Evolutionary conservation across 2,329 filamentous ascomycete species (phyloP).

Genomic region (Eutypa lata): DNA sequence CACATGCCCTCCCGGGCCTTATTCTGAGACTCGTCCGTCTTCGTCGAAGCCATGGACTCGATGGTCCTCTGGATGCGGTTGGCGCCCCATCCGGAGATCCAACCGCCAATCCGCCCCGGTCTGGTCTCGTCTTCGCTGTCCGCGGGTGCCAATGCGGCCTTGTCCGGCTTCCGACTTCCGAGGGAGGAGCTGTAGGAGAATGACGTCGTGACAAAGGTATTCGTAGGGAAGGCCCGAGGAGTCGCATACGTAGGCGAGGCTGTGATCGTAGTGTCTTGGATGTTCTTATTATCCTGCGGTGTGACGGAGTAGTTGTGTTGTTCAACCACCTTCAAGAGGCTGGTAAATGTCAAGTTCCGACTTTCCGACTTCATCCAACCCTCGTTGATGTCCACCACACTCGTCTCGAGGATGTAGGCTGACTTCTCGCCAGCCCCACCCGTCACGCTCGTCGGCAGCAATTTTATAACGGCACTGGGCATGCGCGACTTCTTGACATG

Average conservation of each 20-base stretch:
- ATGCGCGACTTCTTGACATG: constrained; percentile 80
- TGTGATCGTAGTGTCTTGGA: constrained; percentile 20
- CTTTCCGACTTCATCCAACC: constrained; percentile 83
- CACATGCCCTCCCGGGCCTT: constrained; percentile 84
- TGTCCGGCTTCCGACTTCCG: constrained; percentile 63
- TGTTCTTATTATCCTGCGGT: constrained; percentile 31
- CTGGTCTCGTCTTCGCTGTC: constrained; percentile 38
- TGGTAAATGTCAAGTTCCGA: constrained; percentile 77
- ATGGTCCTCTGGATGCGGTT: constrained; percentile 75
- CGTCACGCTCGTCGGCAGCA: constrained; percentile 68
- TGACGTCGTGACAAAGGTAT: constrained; percentile 69
- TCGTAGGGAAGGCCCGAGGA: constrained; percentile 22
- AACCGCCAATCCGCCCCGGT: constrained; percentile 34
- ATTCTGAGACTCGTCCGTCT: constrained; percentile 73
- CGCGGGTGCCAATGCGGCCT: constrained; percentile 36
- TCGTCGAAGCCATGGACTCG: constrained; percentile 72
- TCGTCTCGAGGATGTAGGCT: constrained; percentile 77
- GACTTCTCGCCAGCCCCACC: constrained; percentile 68
- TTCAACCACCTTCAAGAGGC: constrained; percentile 75
- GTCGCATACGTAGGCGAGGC: constrained; percentile 18
- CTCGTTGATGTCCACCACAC: constrained; percentile 73
- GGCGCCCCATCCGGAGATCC: constrained; percentile 57
- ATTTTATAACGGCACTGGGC: constrained; percentile 69
- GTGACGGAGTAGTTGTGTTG: constrained; percentile 61
- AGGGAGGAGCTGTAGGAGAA: constrained; percentile 71